phyloP scores from a whole-genome alignment of 768 basidiomycete genomes.

The Leccinum sublutescens region DNA sequence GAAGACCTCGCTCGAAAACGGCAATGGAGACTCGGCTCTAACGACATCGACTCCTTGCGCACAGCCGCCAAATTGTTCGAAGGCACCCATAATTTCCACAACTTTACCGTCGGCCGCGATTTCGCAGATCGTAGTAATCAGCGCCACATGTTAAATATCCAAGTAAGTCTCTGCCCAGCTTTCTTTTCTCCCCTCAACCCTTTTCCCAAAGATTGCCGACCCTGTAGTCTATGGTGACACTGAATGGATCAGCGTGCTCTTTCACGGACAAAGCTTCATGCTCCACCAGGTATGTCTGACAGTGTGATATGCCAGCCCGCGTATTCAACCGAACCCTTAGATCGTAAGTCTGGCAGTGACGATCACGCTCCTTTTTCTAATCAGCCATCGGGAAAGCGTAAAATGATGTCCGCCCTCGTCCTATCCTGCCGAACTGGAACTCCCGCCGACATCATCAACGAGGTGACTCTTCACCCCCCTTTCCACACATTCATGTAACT shows the following conservation, averaged over 20 bases:
- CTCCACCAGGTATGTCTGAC: conserved; percentile 80
- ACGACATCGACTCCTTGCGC: conserved; percentile 57
- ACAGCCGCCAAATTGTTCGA: conserved; percentile 61
- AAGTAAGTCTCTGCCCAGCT: conserved; percentile 43
- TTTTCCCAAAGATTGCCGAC: conserved; percentile 60
- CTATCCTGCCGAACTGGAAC: conserved; percentile 74
- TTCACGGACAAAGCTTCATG: conserved; percentile 99
- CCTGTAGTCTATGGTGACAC: conserved; percentile 89
- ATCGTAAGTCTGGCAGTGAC: conserved; percentile 26
- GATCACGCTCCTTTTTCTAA: conserved; percentile 8
- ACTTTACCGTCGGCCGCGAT: conserved; percentile 89
- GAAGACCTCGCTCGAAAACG: conserved; percentile 68
- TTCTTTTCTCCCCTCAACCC: not conserved
- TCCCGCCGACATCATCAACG: conserved; percentile 70
- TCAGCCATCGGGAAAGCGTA: conserved; percentile 58
- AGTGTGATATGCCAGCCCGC: not conserved
- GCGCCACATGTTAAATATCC: conserved; percentile 85
- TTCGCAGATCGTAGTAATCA: conserved; percentile 80
- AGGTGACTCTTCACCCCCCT: conserved; percentile 40
- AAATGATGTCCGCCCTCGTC: conserved; percentile 93
- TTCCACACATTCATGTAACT: not conserved
- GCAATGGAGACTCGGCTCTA: conserved; percentile 60
- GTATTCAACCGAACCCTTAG: conserved; percentile 21
- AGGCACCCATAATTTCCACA: conserved; percentile 96
- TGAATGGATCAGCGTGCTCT: conserved; percentile 91